Evolutionary conservation across 2,329 filamentous ascomycete genomes (phyloP), one percentile per base, ranked within the genome.

Genomic region (Penicillium sclerotigenum): DNA sequence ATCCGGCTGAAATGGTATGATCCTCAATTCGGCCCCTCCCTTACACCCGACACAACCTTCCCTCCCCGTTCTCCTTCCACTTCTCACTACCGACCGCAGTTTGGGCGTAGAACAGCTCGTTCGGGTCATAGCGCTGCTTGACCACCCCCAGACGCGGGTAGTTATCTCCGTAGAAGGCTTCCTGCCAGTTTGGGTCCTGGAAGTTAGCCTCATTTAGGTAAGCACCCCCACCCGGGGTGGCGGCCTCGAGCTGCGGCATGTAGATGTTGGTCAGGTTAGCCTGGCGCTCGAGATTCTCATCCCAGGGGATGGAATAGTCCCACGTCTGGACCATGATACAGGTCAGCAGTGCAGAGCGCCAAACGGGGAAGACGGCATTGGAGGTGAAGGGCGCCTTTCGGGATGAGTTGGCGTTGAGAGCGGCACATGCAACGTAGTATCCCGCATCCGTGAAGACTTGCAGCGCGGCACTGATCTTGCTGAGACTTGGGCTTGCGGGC

Each of bases 51-150:
- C 46, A 37, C 26, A 22, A 14, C 41, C 40, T 16, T 20, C 43
- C 41, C 43, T 36, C 18, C 50, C 8, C 29, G 16, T 56, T 47
- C 16, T 51, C 47, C 22, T 51, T 37, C 47, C 53, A 52, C 9
- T 24, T 18, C 42, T 53, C 54, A 16, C 49, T 53, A 14, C 54
- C 49, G 9, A 57, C 54, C 14, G 48, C 49, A 2, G 18, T 24
- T 6, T 22, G 42, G 14, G 41, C 42, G 10, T 46, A 47, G 28
- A 57, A 49, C 28, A 57, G 29, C 8, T 42, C 43, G 3, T 57
- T 34, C 26, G 54, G 49, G 18, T 57, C 54, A 14, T 34, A 57
- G 7, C 18, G 24, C 9, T 37, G 3, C 36, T 57, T 57, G 29
- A 57, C 41, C 5, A n/a, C n/a, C 3, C 26, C 18, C 28, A 57